Base-by-base conservation (phyloP, 768 basidiomycete species). In the Suillus brevipes region DNA sequence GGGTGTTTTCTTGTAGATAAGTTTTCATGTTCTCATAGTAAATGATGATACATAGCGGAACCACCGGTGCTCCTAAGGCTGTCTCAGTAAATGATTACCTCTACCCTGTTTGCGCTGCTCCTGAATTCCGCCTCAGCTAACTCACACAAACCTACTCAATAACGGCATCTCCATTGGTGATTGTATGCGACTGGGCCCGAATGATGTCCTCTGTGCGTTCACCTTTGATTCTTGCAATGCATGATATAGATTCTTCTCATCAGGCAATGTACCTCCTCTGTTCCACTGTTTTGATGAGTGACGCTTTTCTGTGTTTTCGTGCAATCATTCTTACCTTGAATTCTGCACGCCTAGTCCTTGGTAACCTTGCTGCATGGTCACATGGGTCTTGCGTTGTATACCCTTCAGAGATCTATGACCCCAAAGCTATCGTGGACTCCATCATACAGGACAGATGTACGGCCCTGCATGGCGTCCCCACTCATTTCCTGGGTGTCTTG, bases 231-330 rank as follows among this genome's bases (percentile, higher is more conserved):
- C 14, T 25, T 34, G 56, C 8, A 23, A 16, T 1, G 23, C 20
- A 5, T 28, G 9, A 13, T 28, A 56, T 12, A 6, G 43, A 66
- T 47, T 67, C 49, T 16, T 49, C 61, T 72, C 12, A 61, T 43
- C 56, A 93, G 91, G 90, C 81, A 94, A 94, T 67, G 87, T 87
- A 1, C 92, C 92, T 3, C 92, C 92, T 0, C 76, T 94, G 2
- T 95, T 94, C 73, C 92, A 95, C 73, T 94, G 92, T 72, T 94
- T 94, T 84, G 92, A 92, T 91, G 78, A 89, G 91, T 91, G 40
- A 47, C 7, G 45, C 43, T 38, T 36, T 34, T 28, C 18, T 38
- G n/a, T 62, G 47, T 34, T 14, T 47, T 63, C 66, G 70, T 23
- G 65, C 16, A 40, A 37, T 38, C 9, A n/a, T 63, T 70, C 65